Evolutionary conservation across 805 yeast species (phyloP).

Genomic region (Starmerella lactis-condensi): DNA sequence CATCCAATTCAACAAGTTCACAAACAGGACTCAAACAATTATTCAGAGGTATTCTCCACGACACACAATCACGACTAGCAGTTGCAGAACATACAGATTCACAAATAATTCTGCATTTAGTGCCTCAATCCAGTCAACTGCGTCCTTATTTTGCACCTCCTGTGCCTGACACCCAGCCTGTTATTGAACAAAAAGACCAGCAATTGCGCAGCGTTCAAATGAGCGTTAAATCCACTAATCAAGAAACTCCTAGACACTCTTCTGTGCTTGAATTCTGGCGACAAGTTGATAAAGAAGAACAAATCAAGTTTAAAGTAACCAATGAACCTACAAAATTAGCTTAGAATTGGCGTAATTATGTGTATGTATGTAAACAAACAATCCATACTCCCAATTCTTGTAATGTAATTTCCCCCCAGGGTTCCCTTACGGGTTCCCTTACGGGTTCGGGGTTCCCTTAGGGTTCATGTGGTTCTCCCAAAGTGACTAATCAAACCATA

Average conservation of each 20-base stretch:
- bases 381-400: background rate
- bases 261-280: constrained; percentile 54
- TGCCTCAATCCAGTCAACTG: constrained; percentile 53
- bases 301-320: constrained; percentile 17
- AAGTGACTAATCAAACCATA: constrained; percentile 70
- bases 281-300: constrained; percentile 42
- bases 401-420: too few relatives aligned
- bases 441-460: too few relatives aligned
- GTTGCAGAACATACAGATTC: constrained; percentile 26
- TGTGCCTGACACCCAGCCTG: constrained; percentile 2
- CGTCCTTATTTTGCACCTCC: constrained; percentile 62
- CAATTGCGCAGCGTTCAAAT: constrained; percentile 49
- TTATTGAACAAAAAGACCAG: background rate
- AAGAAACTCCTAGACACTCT: constrained; percentile 42
- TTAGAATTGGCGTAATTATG: too few relatives aligned
- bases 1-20: constrained; percentile 6
- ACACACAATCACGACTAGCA: constrained; percentile 20
- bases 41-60: constrained; percentile 46
- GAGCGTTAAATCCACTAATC: constrained; percentile 47
- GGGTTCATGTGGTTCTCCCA: too few relatives aligned
- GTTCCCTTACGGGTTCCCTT: too few relatives aligned
- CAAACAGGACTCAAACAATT: constrained; percentile 29
- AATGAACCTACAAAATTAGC: too few relatives aligned
- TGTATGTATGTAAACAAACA: too few relatives aligned
- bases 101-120: constrained; percentile 39